Percentiles rank a stretch among this genome's conserved stretches.
These are phyloP conservation scores for Aspergillus costaricaensis DNA, from an alignment of 2,329 filamentous ascomycete genomes.

Conservation along the genomic window DNA sequence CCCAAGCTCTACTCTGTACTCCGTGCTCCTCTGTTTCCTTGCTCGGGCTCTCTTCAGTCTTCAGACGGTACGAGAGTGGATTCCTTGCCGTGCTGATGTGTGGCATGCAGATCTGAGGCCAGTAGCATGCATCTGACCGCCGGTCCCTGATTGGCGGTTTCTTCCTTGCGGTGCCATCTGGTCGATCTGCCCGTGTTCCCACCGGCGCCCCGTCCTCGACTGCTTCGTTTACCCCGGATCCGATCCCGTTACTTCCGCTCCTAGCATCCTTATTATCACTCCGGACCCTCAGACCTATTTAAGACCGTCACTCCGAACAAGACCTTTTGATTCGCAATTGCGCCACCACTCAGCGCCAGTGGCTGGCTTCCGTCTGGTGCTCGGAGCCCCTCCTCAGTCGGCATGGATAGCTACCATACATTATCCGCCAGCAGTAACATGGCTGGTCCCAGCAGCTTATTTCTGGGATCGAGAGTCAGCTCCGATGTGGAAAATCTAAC, in stretches of 20 bases:
- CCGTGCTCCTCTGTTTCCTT: not conserved
- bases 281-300: not conserved
- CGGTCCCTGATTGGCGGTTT: conserved; percentile 18
- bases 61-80: not conserved
- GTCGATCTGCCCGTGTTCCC: conserved; percentile 16
- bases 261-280: conserved; percentile 1
- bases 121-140: conserved; percentile 6
- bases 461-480: conserved; percentile 26
- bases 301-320: not conserved
- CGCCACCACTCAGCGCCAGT: not conserved
- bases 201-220: conserved; percentile 7
- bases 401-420: conserved; percentile 5
- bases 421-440: conserved; percentile 21
- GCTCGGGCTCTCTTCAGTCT: not conserved
- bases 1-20: not conserved
- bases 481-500: conserved; percentile 28
- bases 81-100: not conserved
- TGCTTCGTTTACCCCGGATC: conserved; percentile 16
- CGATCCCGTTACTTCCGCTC: conserved; percentile 14
- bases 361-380: not conserved
- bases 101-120: not conserved
- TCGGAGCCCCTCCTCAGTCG: conserved; percentile 1
- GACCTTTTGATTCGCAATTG: not conserved
- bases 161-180: conserved; percentile 9
- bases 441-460: conserved; percentile 27